Conservation (phyloP, 2,329 filamentous ascomycete genomes). For the Lecanoromycetidae sp. region DNA sequence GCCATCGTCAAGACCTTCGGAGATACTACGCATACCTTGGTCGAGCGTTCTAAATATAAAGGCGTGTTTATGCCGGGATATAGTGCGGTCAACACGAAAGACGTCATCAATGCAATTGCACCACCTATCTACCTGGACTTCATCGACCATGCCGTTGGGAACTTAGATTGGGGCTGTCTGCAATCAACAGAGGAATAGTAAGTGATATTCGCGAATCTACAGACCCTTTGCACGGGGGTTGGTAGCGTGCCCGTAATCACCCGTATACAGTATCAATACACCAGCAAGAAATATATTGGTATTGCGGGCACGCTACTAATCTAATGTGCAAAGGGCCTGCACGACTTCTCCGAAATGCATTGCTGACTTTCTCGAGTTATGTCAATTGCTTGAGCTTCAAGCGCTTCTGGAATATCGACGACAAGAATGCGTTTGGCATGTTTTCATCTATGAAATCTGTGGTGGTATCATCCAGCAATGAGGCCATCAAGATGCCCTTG, state of each 20-base stretch:
- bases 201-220: too few relatives aligned
- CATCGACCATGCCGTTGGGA: constrained; percentile 95
- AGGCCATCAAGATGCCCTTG: constrained; percentile 93
- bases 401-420: constrained; percentile 94
- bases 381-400: constrained; percentile 84
- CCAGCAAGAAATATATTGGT: too few relatives aligned
- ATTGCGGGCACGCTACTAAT: too few relatives aligned
- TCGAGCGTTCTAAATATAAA: constrained; percentile 57
- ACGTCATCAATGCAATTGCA: constrained; percentile 38
- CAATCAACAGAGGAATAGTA: constrained; percentile 49
- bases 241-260: too few relatives aligned
- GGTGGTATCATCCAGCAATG: constrained; percentile 79
- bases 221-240: too few relatives aligned
- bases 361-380: constrained; percentile 50
- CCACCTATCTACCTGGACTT: constrained; percentile 56
- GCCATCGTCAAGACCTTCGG: constrained; percentile 87
- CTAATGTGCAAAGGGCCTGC: too few relatives aligned
- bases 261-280: too few relatives aligned
- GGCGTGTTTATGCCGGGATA: constrained; percentile 79
- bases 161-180: constrained; percentile 93
- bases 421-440: constrained; percentile 78
- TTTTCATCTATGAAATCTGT: constrained; percentile 80
- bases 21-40: constrained; percentile 86
- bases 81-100: constrained; percentile 39
- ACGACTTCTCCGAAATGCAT: too few relatives aligned